Evolutionary conservation across 2,329 filamentous ascomycete genomes (phyloP), one percentile per base, ranked within the genome.

Genomic region (Boeremia lycopersici): DNA sequence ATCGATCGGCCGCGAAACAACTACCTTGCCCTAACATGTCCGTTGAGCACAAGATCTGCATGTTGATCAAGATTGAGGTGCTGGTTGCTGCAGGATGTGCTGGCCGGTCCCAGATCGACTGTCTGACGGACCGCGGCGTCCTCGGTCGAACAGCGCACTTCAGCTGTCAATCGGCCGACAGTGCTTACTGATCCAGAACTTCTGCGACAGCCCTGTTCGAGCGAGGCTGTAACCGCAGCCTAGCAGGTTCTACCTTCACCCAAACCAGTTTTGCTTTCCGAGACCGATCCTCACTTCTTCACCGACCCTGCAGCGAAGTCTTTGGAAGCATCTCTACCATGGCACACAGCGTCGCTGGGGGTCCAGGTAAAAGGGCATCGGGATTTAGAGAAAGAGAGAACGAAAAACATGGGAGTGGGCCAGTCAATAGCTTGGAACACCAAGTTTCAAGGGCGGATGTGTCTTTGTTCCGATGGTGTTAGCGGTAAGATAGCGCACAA

Each of bases 251-350:
- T 15, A 17, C n/a, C n/a, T 17, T 28, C 17, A 25, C 19, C 15
- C 25, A 30, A 42, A 15, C 42, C 42, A 41, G 4, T 12, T 11
- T 36, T 23, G 25, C 15, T 13, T 13, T 6, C 28, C 11, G 19
- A 39, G 26, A 19, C 12, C 11, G 12, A 29, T 10, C 28, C 41
- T 29, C 15, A 33, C 38, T 25, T 36, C 17, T 15, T 13, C 29
- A 4, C 31, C 7, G 11, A 35, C 35, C 30, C 26, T 28, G 47
- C 45, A 12, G 30, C 15, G 23, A 25, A 15, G 29, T 12, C 26
- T 43, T 40, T 50, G 17, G 47, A 38, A 59, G 38, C 26, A 57
- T 34, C 58, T 59, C 45, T 54, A 54, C 52, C 52, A 46, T 55
- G 52, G 52, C 46, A 38, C 46, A 15, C 41, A 33, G 30, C 17